Percentiles rank a stretch among this genome's conserved stretches.
These are phyloP conservation scores for Tricholoma matsutake DNA, from an alignment of 768 basidiomycete species.

Conservation along the genomic window DNA sequence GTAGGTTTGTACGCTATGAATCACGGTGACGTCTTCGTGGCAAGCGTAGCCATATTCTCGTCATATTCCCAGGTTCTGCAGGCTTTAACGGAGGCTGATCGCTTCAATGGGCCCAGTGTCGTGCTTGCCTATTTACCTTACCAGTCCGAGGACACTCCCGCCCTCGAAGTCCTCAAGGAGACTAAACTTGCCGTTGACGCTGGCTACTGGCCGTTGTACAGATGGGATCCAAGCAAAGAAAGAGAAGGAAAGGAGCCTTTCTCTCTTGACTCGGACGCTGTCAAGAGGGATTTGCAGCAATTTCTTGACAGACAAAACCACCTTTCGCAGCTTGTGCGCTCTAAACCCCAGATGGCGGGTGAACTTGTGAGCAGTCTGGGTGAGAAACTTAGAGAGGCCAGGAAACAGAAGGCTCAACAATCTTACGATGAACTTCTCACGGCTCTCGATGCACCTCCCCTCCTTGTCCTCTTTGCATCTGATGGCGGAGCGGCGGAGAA, in stretches of 20 bases:
- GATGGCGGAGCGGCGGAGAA: slow-evolving; percentile 98
- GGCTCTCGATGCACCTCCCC: slow-evolving; percentile 83
- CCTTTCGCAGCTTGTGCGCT: slow-evolving; percentile 85
- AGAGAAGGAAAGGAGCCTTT: slow-evolving; percentile 77
- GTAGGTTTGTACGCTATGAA: slow-evolving; percentile 98
- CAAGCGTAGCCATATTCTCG: slow-evolving; percentile 92
- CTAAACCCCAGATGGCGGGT: slow-evolving; percentile 74
- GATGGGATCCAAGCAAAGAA: slow-evolving; percentile 93
- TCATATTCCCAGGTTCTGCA: slow-evolving; percentile 95
- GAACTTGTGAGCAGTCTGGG: slow-evolving; percentile 85
- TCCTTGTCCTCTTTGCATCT: slow-evolving; percentile 89
- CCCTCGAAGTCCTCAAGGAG: slow-evolving; percentile 92
- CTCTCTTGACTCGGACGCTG: slow-evolving; percentile 85
- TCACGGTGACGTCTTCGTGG: slow-evolving; percentile 95
- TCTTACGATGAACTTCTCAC: slow-evolving; percentile 82
- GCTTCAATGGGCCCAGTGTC: slow-evolving; percentile 84
- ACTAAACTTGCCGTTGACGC: slow-evolving; percentile 95
- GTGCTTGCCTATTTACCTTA: slow-evolving; percentile 95
- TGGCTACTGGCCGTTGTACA: slow-evolving; percentile 97
- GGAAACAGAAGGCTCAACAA: slow-evolving; percentile 76
- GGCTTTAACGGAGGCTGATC: slow-evolving; percentile 87
- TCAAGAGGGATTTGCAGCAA: slow-evolving; percentile 89
- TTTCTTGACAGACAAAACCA: slow-evolving; percentile 98
- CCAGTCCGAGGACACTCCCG: slow-evolving; percentile 66
- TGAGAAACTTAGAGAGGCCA: slow-evolving; percentile 77